phyloP scores from a whole-genome alignment of 257 asterid species.

The Solanum dulcamara region DNA sequence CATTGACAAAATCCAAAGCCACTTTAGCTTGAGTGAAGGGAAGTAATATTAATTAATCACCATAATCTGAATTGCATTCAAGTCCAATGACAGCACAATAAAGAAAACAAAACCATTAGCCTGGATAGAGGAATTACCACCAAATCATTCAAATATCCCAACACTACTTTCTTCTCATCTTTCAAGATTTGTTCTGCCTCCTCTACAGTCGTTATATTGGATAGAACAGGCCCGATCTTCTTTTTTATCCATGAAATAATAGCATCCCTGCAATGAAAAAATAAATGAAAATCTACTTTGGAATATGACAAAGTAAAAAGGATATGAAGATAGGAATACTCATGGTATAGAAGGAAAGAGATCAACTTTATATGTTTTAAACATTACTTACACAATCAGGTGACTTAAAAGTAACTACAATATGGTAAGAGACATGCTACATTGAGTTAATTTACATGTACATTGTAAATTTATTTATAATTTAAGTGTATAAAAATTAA shows the following conservation, averaged over 20 bases:
- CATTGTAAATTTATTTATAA: background rate
- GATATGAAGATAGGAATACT: background rate
- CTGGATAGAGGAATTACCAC: constrained; percentile 33
- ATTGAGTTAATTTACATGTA: background rate
- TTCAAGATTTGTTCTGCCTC: constrained; percentile 74
- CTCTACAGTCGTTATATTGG: constrained; percentile 64
- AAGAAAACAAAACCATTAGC: background rate
- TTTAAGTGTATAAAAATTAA: background rate
- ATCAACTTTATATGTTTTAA: background rate
- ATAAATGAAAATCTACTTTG: background rate
- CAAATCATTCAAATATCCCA: constrained; percentile 68
- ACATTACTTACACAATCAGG: background rate
- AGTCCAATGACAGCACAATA: background rate
- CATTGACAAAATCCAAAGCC: background rate
- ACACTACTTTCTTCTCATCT: constrained; percentile 45
- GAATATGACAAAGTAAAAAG: background rate
- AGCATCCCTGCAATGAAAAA: constrained; percentile 43
- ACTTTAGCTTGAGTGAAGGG: background rate
- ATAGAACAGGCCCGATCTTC: constrained; percentile 74
- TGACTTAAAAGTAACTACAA: background rate
- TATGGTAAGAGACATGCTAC: background rate
- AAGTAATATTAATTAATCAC: background rate
- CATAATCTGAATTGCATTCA: background rate
- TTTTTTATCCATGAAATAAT: constrained; percentile 86
- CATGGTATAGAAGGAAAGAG: background rate